Base-by-base conservation (phyloP, 139 green algal genomes). In the Edaphochlamys debaryana region DNA sequence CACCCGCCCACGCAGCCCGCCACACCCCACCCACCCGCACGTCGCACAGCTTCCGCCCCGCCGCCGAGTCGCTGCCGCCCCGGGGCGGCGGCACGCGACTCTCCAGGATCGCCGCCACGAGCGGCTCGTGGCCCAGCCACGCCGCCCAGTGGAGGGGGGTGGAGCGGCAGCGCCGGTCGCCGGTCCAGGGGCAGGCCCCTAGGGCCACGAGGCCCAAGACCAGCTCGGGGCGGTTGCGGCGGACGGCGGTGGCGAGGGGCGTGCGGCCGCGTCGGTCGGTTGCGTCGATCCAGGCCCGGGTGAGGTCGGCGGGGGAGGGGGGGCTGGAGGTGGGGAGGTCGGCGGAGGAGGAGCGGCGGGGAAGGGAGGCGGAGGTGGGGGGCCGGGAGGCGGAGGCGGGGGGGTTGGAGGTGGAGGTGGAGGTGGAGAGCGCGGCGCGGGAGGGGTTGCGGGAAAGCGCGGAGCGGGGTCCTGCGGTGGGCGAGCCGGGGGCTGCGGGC, bases 101-200 rank as follows among this genome's bases (percentile, higher is more conserved):
- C 25, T 34, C 11, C 0, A 87, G 62, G 2, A 87, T 29, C 1
- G 36, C 48, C 5, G 67, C 62, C 17, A 79, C 82, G 27, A 71
- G 69, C 25, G 66, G 58, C 6, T 48, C 40, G 50, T 84, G 72
- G 37, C 82, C 82, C 52, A 70, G 38, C 41, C 67, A 48, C 8
- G 72, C 60, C 3, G 82, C 82, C 36, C 66, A 27, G 62, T 83
- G 82, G 3, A 87, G 9, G 9, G 82, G 29, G 3, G 82, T 87
- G 0, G 22, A 7, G 38, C 82, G 42, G 3, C 54, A 32, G 37
- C 48, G 58, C 30, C 66, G 37, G 29, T 54, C 68, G 52, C 56
- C 37, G 48, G 29, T 22, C 60, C 54, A 63, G 1, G 76, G 45
- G 38, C 69, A 58, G 5, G 82, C 82, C 4, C 72, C 82, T 13